phyloP scores from a whole-genome alignment of 2,329 filamentous ascomycete genomes.

The Blastomyces emzantsi region DNA sequence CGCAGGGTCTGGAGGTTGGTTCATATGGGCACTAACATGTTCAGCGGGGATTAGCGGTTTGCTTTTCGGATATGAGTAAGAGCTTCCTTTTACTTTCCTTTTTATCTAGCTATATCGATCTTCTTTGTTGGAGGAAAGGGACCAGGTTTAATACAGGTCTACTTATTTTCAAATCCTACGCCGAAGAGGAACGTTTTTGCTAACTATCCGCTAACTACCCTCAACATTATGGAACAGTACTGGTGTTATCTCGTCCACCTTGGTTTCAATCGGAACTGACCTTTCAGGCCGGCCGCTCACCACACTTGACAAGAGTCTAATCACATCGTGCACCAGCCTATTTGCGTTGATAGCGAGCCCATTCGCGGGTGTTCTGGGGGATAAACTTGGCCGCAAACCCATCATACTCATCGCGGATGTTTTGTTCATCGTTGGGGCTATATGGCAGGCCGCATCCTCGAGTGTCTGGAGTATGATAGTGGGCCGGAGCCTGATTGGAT shows the following conservation, averaged over 20 bases:
- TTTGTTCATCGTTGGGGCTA: constrained; percentile 38
- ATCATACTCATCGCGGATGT: constrained; percentile 41
- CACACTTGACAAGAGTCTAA: constrained; percentile 50
- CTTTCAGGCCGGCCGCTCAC: constrained; percentile 43
- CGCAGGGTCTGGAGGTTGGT: constrained; percentile 22
- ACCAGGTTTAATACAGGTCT: background rate
- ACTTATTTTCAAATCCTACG: background rate
- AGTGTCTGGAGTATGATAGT: constrained; percentile 39
- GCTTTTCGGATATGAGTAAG: constrained; percentile 54
- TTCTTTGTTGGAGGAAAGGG: background rate
- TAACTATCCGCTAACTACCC: constrained; percentile 17
- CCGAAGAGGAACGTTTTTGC: background rate
- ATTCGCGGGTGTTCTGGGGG: constrained; percentile 45
- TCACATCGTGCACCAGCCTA: constrained; percentile 50
- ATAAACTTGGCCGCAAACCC: constrained; percentile 39
- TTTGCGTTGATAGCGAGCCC: constrained; percentile 50
- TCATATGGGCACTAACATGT: constrained; percentile 49
- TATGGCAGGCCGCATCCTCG: constrained; percentile 35
- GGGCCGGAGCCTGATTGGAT: constrained; percentile 39
- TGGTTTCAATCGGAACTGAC: constrained; percentile 47
- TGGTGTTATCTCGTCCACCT: constrained; percentile 52
- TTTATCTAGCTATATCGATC: background rate
- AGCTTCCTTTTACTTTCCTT: constrained; percentile 5
- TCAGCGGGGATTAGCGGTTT: constrained; percentile 51
- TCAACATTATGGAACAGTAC: constrained; percentile 35